These are phyloP conservation scores for Lasiosphaeria hispida DNA, from an alignment of 495 filamentous ascomycete species.

Conservation along the genomic window DNA sequence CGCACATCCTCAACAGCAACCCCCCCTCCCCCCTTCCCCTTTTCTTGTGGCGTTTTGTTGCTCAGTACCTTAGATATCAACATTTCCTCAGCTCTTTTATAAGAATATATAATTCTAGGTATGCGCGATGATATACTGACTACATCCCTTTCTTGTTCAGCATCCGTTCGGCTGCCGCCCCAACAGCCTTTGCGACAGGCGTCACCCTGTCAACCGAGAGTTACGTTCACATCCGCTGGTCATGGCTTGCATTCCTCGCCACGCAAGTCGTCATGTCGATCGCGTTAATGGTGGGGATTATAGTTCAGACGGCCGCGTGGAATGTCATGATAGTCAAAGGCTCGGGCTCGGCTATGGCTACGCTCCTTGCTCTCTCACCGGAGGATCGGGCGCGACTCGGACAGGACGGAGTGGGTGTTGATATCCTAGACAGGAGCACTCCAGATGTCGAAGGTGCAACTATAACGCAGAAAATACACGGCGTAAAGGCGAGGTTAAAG, in stretches of 20 bases:
- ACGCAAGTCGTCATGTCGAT: constrained; percentile 17
- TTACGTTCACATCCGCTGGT: constrained; percentile 25
- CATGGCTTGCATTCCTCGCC: constrained; percentile 25
- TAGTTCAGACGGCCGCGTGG: constrained; percentile 32
- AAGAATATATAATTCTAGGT: too few relatives aligned
- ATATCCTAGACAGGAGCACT: too few relatives aligned
- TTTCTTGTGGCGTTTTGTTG: too few relatives aligned
- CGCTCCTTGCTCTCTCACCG: constrained; percentile 24
- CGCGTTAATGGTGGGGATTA: constrained; percentile 23
- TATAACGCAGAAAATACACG: not conserved
- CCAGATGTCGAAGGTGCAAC: not conserved
- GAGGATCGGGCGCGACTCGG: constrained; percentile 20
- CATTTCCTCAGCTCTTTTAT: too few relatives aligned
- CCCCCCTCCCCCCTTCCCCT: not conserved
- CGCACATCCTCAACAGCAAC: not conserved
- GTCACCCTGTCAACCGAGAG: constrained; percentile 15
- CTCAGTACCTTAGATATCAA: too few relatives aligned
- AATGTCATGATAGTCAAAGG: constrained; percentile 25
- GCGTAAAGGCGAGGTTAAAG: constrained; percentile 12
- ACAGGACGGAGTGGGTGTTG: not conserved
- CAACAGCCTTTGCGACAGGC: constrained; percentile 5
- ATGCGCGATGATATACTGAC: too few relatives aligned
- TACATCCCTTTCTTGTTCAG: not conserved
- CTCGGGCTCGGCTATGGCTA: constrained; percentile 14
- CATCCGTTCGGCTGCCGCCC: constrained; percentile 18